Percentiles rank a stretch among this genome's conserved stretches.
These are phyloP conservation scores for Candida ortonii DNA, from an alignment of 805 yeast species.

Conservation along the genomic window DNA sequence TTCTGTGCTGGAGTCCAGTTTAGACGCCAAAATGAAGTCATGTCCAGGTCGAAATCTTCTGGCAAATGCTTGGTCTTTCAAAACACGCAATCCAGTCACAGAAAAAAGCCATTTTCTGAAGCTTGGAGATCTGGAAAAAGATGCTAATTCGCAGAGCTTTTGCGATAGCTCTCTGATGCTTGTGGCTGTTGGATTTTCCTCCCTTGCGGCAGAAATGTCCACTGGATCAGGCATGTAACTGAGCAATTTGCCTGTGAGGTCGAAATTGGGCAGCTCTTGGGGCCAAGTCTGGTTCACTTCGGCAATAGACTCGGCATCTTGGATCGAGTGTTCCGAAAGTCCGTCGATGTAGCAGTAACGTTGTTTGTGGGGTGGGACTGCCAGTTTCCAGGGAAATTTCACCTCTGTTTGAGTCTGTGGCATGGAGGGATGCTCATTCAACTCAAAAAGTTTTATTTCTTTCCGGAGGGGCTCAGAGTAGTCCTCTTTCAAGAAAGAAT, in stretches of 20 bases:
- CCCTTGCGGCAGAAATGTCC: neutral
- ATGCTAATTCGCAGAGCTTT: constrained; percentile 51
- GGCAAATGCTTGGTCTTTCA: constrained; percentile 65
- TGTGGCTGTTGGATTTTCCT: constrained; percentile 19
- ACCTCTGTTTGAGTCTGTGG: constrained; percentile 59
- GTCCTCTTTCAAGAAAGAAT: constrained; percentile 57
- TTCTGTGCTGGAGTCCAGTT: constrained; percentile 29
- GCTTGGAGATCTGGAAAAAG: constrained; percentile 55
- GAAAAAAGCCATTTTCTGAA: constrained; percentile 68
- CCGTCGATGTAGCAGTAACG: constrained; percentile 83
- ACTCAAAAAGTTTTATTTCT: constrained; percentile 53
- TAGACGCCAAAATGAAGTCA: constrained; percentile 89
- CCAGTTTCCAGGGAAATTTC: constrained; percentile 78
- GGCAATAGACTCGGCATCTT: constrained; percentile 33
- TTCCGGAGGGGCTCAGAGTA: constrained; percentile 47
- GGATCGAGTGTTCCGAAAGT: constrained; percentile 34
- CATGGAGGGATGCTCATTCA: constrained; percentile 49
- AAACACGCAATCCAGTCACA: constrained; percentile 60
- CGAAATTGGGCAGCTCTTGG: constrained; percentile 58
- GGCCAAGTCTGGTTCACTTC: constrained; percentile 29
- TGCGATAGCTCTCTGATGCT: constrained; percentile 21
- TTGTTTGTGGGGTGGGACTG: constrained; percentile 93
- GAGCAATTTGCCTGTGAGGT: constrained; percentile 19
- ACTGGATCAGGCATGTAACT: constrained; percentile 6
- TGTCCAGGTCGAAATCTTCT: constrained; percentile 93